Percentiles rank a stretch among this genome's conserved stretches.
Conservation (phyloP, 2,329 filamentous ascomycete genomes). For the Arthrobotrys musiformis region DNA sequence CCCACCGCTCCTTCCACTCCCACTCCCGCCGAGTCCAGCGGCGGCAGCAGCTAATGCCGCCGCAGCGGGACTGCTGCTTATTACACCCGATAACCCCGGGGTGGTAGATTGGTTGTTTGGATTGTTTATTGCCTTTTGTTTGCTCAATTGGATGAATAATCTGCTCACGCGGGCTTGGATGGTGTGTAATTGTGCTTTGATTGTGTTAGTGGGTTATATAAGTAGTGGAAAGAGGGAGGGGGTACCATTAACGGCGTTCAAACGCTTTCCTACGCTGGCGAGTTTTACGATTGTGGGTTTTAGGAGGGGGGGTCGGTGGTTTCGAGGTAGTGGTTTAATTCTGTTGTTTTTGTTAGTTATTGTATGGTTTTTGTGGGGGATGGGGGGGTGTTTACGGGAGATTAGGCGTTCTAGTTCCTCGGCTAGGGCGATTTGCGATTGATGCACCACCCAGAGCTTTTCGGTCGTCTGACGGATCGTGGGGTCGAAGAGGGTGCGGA, state of each 20-base stretch:
- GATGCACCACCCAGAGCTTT: constrained; percentile 58
- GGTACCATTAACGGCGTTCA: constrained; percentile 58
- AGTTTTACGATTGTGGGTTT: constrained; percentile 59
- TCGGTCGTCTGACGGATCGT: constrained; percentile 59
- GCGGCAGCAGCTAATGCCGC: constrained; percentile 39
- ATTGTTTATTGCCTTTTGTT: constrained; percentile 29
- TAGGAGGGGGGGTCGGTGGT: constrained; percentile 59
- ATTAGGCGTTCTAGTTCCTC: constrained; percentile 59
- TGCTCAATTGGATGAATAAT: constrained; percentile 59
- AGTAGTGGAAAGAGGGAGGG: background rate
- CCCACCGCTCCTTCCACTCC: background rate
- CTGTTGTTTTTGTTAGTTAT: constrained; percentile 16
- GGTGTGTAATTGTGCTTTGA: constrained; percentile 56
- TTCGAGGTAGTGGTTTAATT: constrained; percentile 59
- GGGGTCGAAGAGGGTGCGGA: constrained; percentile 59
- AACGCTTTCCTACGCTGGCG: constrained; percentile 57
- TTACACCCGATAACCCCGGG: background rate
- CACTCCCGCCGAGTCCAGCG: background rate
- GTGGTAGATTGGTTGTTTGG: background rate
- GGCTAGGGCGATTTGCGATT: constrained; percentile 58
- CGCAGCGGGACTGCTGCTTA: constrained; percentile 26
- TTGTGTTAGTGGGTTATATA: background rate
- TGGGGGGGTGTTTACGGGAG: no score
- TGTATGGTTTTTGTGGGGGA: no score
- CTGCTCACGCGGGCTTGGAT: constrained; percentile 59